These are phyloP conservation scores for Phaeosphaeriaceae sp. DNA, from an alignment of 2,329 filamentous ascomycete species.

Conservation along the genomic window DNA sequence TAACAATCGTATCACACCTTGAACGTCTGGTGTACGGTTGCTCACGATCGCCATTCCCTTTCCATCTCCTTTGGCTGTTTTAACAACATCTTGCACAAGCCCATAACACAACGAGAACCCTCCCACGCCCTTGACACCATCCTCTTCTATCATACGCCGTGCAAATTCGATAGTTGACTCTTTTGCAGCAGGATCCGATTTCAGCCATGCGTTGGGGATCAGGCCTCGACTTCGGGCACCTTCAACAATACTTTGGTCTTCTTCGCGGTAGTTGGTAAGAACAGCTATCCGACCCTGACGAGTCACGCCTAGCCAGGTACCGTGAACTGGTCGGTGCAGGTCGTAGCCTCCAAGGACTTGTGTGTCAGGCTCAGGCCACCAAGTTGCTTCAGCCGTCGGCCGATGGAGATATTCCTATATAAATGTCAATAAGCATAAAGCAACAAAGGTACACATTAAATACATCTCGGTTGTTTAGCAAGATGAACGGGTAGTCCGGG, in stretches of 20 bases:
- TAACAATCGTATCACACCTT: conserved; percentile 60
- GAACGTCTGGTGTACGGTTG: conserved; percentile 62
- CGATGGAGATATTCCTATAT: conserved; percentile 65
- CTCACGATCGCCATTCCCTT: conserved; percentile 64
- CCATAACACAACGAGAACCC: conserved; percentile 70
- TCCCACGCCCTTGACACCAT: conserved; percentile 63
- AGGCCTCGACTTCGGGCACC: conserved; percentile 61
- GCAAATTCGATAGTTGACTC: conserved; percentile 60
- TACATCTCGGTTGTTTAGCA: conserved; percentile 60
- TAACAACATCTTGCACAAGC: conserved; percentile 54
- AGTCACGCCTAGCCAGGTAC: conserved; percentile 70
- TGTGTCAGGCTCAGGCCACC: conserved; percentile 63
- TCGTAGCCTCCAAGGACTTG: conserved; percentile 68
- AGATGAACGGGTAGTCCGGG: conserved; percentile 56
- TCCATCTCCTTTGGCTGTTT: conserved; percentile 15
- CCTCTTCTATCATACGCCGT: conserved; percentile 60
- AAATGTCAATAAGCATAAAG: conserved; percentile 8
- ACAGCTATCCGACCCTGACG: conserved; percentile 66
- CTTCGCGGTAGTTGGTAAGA: conserved; percentile 69
- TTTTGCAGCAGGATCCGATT: conserved; percentile 40
- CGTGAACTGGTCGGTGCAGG: conserved; percentile 63
- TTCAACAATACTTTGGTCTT: conserved; percentile 50
- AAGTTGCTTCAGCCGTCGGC: conserved; percentile 64
- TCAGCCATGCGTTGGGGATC: conserved; percentile 67
- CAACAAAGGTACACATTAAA: background rate